A percentile compares a stretch with the other conserved stretches of the same genome.
Conservation (phyloP, 1,284 basidiomycete genomes). For the Xerocomus amazonicus region DNA sequence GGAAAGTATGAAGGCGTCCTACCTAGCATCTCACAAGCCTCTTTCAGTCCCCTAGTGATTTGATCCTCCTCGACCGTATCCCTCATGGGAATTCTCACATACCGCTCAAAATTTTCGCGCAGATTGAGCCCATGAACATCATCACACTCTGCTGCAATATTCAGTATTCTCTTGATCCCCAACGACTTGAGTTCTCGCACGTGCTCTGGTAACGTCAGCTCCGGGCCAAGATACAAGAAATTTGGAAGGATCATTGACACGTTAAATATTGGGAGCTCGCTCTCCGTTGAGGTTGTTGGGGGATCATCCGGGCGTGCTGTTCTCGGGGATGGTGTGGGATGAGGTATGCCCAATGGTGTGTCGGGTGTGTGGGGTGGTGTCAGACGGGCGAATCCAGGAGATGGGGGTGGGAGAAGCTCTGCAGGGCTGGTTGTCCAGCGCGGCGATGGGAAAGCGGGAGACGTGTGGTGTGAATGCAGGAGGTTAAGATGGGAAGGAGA, state of each 20-base stretch:
- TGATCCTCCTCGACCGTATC: conserved; percentile 94
- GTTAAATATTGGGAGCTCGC: conserved; percentile 60
- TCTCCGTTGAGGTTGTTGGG: conserved; percentile 49
- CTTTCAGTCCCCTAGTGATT: conserved; percentile 76
- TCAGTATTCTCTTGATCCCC: conserved; percentile 88
- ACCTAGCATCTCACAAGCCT: conserved; percentile 87
- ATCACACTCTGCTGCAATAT: conserved; percentile 89
- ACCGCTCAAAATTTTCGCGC: conserved; percentile 71
- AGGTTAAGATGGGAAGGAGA: conserved; percentile 64
- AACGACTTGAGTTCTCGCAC: conserved; percentile 67
- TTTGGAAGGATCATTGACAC: conserved; percentile 87
- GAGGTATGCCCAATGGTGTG: conserved; percentile 37
- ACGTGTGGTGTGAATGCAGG: conserved; percentile 52
- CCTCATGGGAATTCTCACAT: conserved; percentile 85
- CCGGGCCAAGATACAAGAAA: conserved; percentile 90
- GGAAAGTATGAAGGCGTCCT: conserved; percentile 27
- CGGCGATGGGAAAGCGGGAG: conserved; percentile 44
- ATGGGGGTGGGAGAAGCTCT: conserved; percentile 35
- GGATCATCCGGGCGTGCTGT: conserved; percentile 58
- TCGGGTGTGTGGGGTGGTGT: conserved; percentile 56
- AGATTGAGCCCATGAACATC: conserved; percentile 73
- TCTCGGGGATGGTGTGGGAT: conserved; percentile 42
- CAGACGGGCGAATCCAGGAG: conserved; percentile 35
- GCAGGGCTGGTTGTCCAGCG: conserved; percentile 31
- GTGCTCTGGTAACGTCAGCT: conserved; percentile 72